Evolutionary conservation across 257 asterid species (phyloP).

Genomic region (Salvia miltiorrhiza): DNA sequence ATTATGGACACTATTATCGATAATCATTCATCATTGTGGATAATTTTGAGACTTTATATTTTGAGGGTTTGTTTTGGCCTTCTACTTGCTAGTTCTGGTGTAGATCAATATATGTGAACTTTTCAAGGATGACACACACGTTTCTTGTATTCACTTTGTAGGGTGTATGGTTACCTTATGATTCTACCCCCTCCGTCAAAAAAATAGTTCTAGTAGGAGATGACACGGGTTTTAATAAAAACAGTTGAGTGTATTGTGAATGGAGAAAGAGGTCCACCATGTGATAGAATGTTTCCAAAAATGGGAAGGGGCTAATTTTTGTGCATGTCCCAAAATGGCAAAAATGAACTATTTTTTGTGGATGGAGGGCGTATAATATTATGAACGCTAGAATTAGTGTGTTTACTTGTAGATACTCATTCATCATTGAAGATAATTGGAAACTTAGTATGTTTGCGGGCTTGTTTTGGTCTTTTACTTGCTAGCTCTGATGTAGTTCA

Average conservation of each 20-base stretch:
- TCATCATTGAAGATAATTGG: background rate
- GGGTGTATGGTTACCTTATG: background rate
- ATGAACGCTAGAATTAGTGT: background rate
- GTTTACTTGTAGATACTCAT: background rate
- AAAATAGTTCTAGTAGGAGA: too few relatives aligned
- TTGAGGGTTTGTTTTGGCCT: background rate
- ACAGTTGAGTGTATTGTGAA: too few relatives aligned
- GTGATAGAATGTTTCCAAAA: too few relatives aligned
- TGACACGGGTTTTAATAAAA: too few relatives aligned
- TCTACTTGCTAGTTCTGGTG: background rate
- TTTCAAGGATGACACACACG: background rate
- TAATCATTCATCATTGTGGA: background rate
- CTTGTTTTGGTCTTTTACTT: background rate
- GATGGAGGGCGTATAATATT: too few relatives aligned
- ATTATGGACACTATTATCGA: background rate
- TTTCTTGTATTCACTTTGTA: background rate
- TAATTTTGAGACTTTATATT: background rate
- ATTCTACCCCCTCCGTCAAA: too few relatives aligned
- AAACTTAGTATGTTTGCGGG: too few relatives aligned
- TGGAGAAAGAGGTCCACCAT: too few relatives aligned
- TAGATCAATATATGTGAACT: background rate
- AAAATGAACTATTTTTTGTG: too few relatives aligned
- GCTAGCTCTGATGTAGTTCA: background rate
- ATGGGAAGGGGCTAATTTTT: too few relatives aligned
- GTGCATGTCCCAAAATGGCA: too few relatives aligned